Conservation (phyloP, 306 rosid species). For the Macrotyloma uniflorum region DNA sequence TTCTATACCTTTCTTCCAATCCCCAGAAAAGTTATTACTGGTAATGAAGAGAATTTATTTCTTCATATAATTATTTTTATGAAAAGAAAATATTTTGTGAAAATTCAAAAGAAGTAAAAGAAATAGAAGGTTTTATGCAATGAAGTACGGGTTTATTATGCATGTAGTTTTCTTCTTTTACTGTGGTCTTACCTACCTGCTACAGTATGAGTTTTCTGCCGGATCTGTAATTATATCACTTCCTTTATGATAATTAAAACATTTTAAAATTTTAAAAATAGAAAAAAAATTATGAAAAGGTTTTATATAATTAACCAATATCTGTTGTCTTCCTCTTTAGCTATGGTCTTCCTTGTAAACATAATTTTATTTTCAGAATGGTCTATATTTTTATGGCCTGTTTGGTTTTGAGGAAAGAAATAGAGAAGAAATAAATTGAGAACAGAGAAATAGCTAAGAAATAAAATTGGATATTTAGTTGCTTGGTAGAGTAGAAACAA, state of each 20-base stretch:
- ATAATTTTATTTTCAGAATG: neutral
- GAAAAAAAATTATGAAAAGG: too few species aligned
- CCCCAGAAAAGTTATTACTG: neutral
- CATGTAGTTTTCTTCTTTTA: neutral
- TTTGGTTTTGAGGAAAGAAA: too few species aligned
- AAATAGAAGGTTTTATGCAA: neutral
- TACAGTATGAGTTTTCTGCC: neutral
- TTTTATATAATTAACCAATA: neutral
- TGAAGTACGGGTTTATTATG: neutral
- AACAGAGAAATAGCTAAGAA: too few species aligned
- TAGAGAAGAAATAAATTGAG: too few species aligned
- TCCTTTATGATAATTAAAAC: neutral
- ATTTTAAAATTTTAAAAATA: neutral
- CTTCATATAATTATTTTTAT: neutral
- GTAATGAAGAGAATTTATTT: slow-evolving; percentile 1
- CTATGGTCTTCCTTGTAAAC: neutral
- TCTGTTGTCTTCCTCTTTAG: neutral
- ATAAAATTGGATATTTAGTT: too few species aligned
- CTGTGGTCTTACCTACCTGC: neutral
- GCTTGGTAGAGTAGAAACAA: too few species aligned
- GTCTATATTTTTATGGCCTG: neutral
- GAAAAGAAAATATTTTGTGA: neutral
- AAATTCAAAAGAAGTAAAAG: neutral
- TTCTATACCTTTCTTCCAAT: neutral
- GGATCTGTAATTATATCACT: neutral